These are phyloP conservation scores for Passiflora organensis DNA, from an alignment of 345 rosid genomes.

Conservation along the genomic window DNA sequence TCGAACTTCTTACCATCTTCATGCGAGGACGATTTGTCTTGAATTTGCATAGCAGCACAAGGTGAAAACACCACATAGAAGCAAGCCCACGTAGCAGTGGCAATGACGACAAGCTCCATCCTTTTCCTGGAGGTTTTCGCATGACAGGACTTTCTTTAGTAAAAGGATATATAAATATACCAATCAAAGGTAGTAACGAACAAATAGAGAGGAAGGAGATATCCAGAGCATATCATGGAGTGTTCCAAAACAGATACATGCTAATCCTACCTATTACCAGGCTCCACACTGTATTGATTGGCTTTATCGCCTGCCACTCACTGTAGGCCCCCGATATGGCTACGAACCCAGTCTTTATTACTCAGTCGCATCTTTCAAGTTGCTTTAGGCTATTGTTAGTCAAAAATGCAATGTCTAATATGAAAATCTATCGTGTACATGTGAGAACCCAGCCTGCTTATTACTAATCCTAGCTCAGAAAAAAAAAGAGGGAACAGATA, in stretches of 20 bases:
- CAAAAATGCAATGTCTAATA: no score
- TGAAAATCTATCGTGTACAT: no score
- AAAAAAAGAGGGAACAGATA: no score
- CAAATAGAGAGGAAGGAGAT: conserved; percentile 2
- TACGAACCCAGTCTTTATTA: no score
- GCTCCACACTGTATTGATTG: conserved; percentile 26
- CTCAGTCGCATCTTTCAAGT: no score
- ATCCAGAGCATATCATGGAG: conserved; percentile 62
- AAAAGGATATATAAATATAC: conserved; percentile 1
- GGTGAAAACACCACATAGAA: conserved; percentile 12
- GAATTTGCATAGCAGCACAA: conserved; percentile 9
- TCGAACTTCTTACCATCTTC: conserved; percentile 7
- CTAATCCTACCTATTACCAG: conserved; percentile 25
- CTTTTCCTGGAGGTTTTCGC: not conserved
- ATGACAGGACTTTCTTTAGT: not conserved
- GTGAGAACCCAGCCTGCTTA: no score
- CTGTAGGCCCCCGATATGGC: conserved; percentile 13
- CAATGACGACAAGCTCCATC: conserved; percentile 19
- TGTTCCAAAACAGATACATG: conserved; percentile 40
- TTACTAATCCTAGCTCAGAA: no score
- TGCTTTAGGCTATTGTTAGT: no score
- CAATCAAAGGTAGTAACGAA: no score
- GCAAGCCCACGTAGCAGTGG: conserved; percentile 11
- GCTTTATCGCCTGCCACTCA: conserved; percentile 16
- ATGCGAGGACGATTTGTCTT: conserved; percentile 5